Conservation (phyloP, 176 grass and related monocot species). For the Oryza punctata region DNA sequence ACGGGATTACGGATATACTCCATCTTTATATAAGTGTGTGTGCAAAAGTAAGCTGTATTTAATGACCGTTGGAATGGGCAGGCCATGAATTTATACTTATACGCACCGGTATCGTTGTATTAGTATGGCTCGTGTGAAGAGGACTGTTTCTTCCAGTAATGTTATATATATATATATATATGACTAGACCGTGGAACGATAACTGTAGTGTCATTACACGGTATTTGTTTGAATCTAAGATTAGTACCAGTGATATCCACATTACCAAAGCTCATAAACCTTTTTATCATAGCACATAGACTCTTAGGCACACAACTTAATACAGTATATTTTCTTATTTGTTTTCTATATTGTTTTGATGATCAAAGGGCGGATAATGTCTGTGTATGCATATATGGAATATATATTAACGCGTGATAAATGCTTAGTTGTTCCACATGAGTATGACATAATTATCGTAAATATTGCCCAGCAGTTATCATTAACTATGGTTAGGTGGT, state of each 20-base stretch:
- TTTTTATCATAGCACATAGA: background rate
- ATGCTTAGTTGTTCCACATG: constrained; percentile 2
- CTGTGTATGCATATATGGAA: background rate
- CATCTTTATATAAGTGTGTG: background rate
- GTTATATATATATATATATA: background rate
- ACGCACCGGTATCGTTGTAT: background rate
- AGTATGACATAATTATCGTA: background rate
- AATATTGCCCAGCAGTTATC: background rate
- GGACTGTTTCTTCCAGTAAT: background rate
- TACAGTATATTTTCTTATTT: background rate
- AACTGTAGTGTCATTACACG: background rate
- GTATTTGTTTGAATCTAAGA: background rate
- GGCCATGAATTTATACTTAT: background rate
- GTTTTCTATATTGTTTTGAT: background rate
- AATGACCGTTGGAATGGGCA: background rate
- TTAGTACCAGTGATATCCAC: background rate
- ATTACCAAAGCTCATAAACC: background rate
- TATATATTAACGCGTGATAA: constrained; percentile 4
- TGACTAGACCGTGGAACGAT: background rate
- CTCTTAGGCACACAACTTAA: background rate
- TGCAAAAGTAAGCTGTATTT: background rate
- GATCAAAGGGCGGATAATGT: background rate
- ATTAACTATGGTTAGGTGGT: background rate
- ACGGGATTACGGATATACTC: background rate
- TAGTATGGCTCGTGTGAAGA: background rate